A percentile compares a stretch with the other conserved stretches of the same genome.
These are phyloP conservation scores for Stenogyne calaminthoides DNA, from an alignment of 305 asterid genomes.

Conservation along the genomic window DNA sequence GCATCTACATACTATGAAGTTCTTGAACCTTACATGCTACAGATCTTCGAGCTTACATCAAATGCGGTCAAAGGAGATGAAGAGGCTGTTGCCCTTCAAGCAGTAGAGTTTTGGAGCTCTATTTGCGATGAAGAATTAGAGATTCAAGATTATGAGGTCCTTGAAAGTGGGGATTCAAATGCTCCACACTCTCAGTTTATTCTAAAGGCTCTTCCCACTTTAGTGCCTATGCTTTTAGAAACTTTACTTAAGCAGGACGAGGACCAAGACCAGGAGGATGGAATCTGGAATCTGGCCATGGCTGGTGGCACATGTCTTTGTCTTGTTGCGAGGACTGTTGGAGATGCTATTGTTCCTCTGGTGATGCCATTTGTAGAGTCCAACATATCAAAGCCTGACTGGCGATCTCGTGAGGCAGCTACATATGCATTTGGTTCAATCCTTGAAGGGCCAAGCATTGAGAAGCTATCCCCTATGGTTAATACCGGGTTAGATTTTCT, in stretches of 20 bases:
- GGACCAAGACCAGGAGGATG: constrained; percentile 92
- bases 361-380: constrained; percentile 89
- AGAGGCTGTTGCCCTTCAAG: constrained; percentile 89
- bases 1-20: constrained; percentile 82
- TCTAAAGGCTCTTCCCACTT: constrained; percentile 71
- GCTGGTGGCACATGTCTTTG: constrained; percentile 95
- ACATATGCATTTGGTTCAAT: constrained; percentile 95
- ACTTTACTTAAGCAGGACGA: constrained; percentile 91
- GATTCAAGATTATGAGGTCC: constrained; percentile 71
- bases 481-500: constrained; percentile 71
- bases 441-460: constrained; percentile 86
- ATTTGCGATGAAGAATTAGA: constrained; percentile 94
- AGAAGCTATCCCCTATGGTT: constrained; percentile 81
- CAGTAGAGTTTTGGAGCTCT: constrained; percentile 94
- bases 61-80: constrained; percentile 83
- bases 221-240: constrained; percentile 86
- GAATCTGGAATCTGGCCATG: constrained; percentile 93
- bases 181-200: constrained; percentile 70
- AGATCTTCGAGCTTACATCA: constrained; percentile 76
- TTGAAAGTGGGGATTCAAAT: constrained; percentile 61
- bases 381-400: constrained; percentile 72
- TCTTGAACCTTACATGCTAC: constrained; percentile 82
- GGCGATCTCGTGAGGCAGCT: constrained; percentile 92
- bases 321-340: constrained; percentile 84
- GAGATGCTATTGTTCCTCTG: constrained; percentile 76